phyloP scores from a whole-genome alignment of 306 rosid species.

The Vachellia collinsii region DNA sequence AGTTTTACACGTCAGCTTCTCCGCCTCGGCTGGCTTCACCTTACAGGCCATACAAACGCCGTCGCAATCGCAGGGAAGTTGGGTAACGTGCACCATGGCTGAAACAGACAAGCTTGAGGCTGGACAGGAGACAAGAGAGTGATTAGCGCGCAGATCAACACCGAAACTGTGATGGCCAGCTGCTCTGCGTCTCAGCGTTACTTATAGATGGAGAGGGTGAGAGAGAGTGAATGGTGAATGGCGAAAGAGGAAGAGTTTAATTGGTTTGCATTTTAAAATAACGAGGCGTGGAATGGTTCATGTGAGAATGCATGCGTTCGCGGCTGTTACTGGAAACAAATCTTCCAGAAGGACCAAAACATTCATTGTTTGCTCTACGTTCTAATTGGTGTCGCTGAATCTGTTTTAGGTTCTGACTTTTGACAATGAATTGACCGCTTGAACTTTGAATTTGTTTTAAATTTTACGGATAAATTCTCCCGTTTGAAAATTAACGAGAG shows the following conservation, averaged over 20 bases:
- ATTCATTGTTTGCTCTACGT: background rate
- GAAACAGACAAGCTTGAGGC: background rate
- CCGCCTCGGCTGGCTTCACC: background rate
- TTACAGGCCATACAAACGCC: slow-evolving; percentile 64
- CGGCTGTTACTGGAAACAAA: background rate
- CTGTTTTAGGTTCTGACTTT: background rate
- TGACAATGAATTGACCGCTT: background rate
- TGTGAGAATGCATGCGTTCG: background rate
- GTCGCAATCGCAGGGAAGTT: slow-evolving; percentile 42
- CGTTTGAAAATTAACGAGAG: too few relatives aligned
- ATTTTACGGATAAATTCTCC: too few relatives aligned
- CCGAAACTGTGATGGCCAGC: background rate
- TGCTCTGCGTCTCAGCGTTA: background rate
- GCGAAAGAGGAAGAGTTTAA: background rate
- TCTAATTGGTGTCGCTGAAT: background rate
- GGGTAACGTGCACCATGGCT: slow-evolving; percentile 26
- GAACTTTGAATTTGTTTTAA: background rate
- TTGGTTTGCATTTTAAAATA: background rate
- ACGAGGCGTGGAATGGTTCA: background rate
- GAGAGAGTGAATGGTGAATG: background rate
- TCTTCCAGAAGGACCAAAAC: background rate
- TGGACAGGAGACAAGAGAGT: background rate
- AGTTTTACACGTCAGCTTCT: background rate
- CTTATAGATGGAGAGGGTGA: background rate
- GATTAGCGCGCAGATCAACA: too few relatives aligned